Evolutionary conservation across 495 filamentous ascomycete species (phyloP).

Genomic region (Annulohypoxylon stygium): DNA sequence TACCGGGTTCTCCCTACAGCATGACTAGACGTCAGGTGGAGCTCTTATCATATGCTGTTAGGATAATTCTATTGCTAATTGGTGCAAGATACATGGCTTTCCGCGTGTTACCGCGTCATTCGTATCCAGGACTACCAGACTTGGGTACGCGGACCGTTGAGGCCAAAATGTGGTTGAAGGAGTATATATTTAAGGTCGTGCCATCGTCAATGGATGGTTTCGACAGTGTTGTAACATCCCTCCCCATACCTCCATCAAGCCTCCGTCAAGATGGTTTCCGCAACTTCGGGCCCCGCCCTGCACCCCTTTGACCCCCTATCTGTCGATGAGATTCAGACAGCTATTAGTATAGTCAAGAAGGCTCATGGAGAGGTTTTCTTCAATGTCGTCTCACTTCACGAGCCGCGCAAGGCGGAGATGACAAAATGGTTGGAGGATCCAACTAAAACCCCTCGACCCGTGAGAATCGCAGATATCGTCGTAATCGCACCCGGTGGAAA

Average conservation of each 20-base stretch:
- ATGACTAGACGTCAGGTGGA: constrained; percentile 26
- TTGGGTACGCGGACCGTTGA: background rate
- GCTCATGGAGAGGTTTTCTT: constrained; percentile 80
- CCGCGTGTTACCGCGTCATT: constrained; percentile 35
- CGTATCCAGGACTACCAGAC: constrained; percentile 17
- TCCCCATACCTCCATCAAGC: constrained; percentile 15
- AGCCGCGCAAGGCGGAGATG: constrained; percentile 92
- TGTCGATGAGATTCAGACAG: constrained; percentile 80
- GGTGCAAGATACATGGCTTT: constrained; percentile 33
- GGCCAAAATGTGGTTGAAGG: constrained; percentile 16
- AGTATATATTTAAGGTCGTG: constrained; percentile 28
- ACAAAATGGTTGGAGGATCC: constrained; percentile 80
- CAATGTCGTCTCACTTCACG: constrained; percentile 90
- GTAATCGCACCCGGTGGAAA: constrained; percentile 84
- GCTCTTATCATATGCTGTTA: constrained; percentile 40
- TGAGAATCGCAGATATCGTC: constrained; percentile 84
- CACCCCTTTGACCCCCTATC: constrained; percentile 91
- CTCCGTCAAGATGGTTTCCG: constrained; percentile 37
- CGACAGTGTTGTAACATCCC: constrained; percentile 4
- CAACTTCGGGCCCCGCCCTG: constrained; percentile 42
- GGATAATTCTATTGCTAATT: constrained; percentile 47
- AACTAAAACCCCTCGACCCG: constrained; percentile 71
- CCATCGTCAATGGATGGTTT: background rate
- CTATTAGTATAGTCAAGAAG: constrained; percentile 76
- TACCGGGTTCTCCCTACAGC: constrained; percentile 22